Percentiles rank a stretch among this genome's conserved stretches.
Conservation (phyloP, 2,329 filamentous ascomycete genomes). For the Trichoderma harzianum region DNA sequence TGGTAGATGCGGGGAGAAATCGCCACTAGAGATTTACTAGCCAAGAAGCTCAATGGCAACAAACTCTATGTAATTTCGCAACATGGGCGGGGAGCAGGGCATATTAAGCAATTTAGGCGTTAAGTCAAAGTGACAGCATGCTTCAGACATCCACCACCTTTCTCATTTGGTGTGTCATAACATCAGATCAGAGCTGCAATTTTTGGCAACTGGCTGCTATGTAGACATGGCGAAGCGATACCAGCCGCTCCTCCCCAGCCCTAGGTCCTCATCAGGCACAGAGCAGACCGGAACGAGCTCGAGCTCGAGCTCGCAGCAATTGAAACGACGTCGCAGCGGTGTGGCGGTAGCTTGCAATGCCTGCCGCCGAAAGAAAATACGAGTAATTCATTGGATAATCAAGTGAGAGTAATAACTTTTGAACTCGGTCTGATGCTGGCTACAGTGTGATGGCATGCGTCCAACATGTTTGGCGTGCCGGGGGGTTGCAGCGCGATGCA, state of each 20-base stretch:
- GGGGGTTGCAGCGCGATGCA: constrained; percentile 18
- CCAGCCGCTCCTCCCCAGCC: neutral
- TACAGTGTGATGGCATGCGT: constrained; percentile 24
- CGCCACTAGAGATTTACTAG: neutral
- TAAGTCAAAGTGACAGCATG: neutral
- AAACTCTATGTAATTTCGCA: too few species aligned
- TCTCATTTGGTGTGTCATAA: neutral
- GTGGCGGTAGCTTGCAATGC: neutral
- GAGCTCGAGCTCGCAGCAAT: neutral
- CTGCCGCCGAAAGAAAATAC: neutral
- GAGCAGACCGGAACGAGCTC: neutral
- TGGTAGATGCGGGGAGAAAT: neutral
- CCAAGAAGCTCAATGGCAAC: too few species aligned
- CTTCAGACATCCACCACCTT: neutral
- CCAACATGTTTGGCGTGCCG: constrained; percentile 23
- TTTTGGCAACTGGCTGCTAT: neutral
- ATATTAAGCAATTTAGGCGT: neutral
- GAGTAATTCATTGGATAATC: neutral
- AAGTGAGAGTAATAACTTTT: neutral
- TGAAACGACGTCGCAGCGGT: neutral
- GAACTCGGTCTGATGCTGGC: neutral
- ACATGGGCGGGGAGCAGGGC: too few species aligned
- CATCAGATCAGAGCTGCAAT: neutral
- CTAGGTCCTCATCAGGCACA: neutral
- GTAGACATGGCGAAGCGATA: neutral